Evolutionary conservation across 140 eudicot species (phyloP).

Genomic region (Ambrosia hybrid): DNA sequence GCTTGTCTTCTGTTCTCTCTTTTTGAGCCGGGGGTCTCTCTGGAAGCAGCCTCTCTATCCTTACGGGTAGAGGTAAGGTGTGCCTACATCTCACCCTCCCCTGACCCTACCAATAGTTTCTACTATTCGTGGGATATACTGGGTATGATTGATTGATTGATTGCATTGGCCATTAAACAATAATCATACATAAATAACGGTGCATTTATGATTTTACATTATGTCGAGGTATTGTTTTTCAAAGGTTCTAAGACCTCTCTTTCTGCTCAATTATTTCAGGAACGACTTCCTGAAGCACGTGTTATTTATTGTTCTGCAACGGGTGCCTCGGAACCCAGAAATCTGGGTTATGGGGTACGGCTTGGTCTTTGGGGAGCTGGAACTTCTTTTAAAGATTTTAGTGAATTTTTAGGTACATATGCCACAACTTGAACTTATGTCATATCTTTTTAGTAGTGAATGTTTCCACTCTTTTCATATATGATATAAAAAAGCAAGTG

Average conservation of each 20-base stretch:
- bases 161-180: no score
- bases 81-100: no score
- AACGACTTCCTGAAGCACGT: conserved; percentile 92
- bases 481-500: no score
- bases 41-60: no score
- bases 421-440: not conserved
- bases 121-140: no score
- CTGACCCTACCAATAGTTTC: no score
- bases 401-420: conserved; percentile 73
- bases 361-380: conserved; percentile 99
- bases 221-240: not conserved
- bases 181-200: not conserved
- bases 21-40: no score
- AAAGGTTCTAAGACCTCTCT: not conserved
- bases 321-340: conserved; percentile 99
- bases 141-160: no score
- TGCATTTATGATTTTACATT: not conserved
- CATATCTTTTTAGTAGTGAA: no score
- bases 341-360: conserved; percentile 96
- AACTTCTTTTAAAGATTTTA: conserved; percentile 75
- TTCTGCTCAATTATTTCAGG: conserved; percentile 46
- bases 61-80: no score
- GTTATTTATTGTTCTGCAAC: conserved; percentile 97
- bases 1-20: no score
- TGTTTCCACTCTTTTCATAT: no score